Percentiles rank a stretch among this genome's conserved stretches.
These are phyloP conservation scores for Allium fistulosum DNA, from an alignment of 106 monocot species.

Conservation along the genomic window DNA sequence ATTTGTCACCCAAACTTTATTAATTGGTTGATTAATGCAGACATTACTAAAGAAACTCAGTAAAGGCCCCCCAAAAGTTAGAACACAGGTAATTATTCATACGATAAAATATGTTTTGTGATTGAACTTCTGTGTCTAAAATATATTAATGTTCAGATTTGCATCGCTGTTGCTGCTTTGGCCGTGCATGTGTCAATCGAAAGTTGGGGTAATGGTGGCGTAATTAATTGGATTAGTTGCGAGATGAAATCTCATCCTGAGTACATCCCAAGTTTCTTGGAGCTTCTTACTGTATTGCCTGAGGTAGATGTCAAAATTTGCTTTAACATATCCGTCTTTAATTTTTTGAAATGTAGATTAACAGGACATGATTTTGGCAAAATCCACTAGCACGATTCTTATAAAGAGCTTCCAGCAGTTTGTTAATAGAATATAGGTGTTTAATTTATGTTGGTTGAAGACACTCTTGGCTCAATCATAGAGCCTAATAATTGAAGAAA, in stretches of 20 bases:
- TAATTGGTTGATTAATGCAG: constrained; percentile 32
- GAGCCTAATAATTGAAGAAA: too few species aligned
- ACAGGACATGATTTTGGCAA: too few species aligned
- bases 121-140: neutral
- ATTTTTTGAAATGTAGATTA: too few species aligned
- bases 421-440: too few species aligned
- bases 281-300: constrained; percentile 78
- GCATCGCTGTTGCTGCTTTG: constrained; percentile 91
- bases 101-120: neutral
- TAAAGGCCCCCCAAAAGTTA: constrained; percentile 82
- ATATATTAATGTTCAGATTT: constrained; percentile 43
- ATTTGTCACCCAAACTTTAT: neutral
- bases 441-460: too few species aligned
- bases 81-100: constrained; percentile 71
- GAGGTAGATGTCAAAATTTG: constrained; percentile 37
- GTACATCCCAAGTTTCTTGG: constrained; percentile 77
- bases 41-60: constrained; percentile 70
- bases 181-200: constrained; percentile 88
- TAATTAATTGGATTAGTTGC: constrained; percentile 76
- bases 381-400: too few species aligned
- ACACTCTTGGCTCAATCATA: too few species aligned
- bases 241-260: constrained; percentile 88
- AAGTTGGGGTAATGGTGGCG: constrained; percentile 90
- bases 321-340: too few species aligned
- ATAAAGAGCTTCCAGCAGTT: too few species aligned